A percentile compares a stretch with the other conserved stretches of the same genome.
Conservation (phyloP, 768 basidiomycete species). For the Rhizopogon vinicolor region DNA sequence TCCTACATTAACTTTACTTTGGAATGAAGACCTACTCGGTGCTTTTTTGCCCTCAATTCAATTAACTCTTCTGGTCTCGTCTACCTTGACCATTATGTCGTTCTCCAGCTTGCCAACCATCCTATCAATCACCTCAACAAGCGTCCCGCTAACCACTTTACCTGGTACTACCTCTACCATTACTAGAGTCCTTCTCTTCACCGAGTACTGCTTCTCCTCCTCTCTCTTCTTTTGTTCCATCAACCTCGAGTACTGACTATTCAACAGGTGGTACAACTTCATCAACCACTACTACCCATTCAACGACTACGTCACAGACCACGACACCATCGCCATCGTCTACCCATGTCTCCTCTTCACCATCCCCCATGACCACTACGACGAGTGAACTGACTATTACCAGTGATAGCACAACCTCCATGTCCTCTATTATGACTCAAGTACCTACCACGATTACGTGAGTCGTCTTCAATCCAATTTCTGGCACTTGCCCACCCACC, state of each 20-base stretch:
- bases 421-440: not conserved
- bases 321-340: not conserved
- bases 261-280: conserved; percentile 1
- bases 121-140: not conserved
- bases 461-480: conserved; percentile 2
- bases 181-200: not conserved
- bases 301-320: not conserved
- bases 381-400: not conserved
- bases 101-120: not conserved
- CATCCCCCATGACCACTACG: not conserved
- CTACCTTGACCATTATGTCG: no score
- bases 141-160: not conserved
- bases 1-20: no score
- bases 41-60: no score
- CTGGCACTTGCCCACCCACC: not conserved
- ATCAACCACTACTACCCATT: conserved; percentile 1
- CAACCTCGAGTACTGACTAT: not conserved
- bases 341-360: not conserved
- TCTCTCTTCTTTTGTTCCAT: conserved; percentile 2
- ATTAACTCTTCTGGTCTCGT: no score
- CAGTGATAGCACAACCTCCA: not conserved
- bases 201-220: conserved; percentile 8
- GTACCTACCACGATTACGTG: conserved; percentile 15
- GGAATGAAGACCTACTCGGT: no score
- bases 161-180: conserved; percentile 13